These are phyloP conservation scores for Termitomyces sp. DNA, from an alignment of 768 basidiomycete species.

Conservation along the genomic window DNA sequence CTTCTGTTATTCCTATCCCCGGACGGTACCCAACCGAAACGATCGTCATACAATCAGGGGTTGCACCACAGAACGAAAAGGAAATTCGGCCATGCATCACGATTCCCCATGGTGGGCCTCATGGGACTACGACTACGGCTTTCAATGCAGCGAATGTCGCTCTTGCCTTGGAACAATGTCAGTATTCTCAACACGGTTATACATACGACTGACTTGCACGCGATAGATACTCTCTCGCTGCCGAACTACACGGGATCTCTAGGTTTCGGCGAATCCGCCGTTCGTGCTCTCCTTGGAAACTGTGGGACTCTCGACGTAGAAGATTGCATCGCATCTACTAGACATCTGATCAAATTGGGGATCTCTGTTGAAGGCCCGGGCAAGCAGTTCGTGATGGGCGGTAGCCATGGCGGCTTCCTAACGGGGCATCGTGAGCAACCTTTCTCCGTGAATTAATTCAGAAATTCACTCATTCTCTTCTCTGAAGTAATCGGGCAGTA, in stretches of 20 bases:
- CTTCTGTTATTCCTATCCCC: slow-evolving; percentile 44
- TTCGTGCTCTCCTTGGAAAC: slow-evolving; percentile 47
- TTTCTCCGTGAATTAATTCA: no score
- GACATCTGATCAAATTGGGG: slow-evolving; percentile 43
- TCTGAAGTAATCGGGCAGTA: slow-evolving; percentile 54
- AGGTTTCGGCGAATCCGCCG: slow-evolving; percentile 60
- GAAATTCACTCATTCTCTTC: neutral
- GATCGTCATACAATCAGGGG: slow-evolving; percentile 38
- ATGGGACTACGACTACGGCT: slow-evolving; percentile 38
- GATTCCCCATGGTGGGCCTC: slow-evolving; percentile 60
- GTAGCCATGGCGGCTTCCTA: slow-evolving; percentile 70
- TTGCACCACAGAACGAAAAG: slow-evolving; percentile 1
- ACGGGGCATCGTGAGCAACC: slow-evolving; percentile 44
- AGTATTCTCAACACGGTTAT: slow-evolving; percentile 16
- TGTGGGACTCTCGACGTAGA: slow-evolving; percentile 63
- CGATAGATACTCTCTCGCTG: slow-evolving; percentile 48
- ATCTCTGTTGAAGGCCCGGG: slow-evolving; percentile 43
- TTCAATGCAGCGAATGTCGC: slow-evolving; percentile 40
- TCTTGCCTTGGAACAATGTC: slow-evolving; percentile 58
- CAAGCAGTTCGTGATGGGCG: slow-evolving; percentile 53
- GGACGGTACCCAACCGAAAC: slow-evolving; percentile 45
- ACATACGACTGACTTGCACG: neutral
- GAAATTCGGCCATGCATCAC: slow-evolving; percentile 42
- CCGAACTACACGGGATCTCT: slow-evolving; percentile 67
- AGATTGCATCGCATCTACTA: slow-evolving; percentile 52